These are phyloP conservation scores for Trifolium pratense DNA, from an alignment of 306 rosid species.

Conservation along the genomic window DNA sequence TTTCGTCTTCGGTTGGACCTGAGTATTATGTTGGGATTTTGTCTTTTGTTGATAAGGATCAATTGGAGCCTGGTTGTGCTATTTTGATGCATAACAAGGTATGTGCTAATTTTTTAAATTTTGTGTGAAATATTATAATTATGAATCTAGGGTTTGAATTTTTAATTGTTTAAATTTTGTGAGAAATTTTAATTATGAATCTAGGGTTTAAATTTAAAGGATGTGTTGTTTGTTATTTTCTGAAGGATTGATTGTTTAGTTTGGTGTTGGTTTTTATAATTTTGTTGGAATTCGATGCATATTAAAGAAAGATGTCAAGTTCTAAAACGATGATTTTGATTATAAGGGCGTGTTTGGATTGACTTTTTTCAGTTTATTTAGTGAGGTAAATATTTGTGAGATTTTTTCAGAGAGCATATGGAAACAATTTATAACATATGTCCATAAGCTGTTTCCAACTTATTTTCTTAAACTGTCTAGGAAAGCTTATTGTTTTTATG, in stretches of 20 bases:
- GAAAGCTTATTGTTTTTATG: not conserved
- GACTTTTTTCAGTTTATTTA: not conserved
- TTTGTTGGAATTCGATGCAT: not conserved
- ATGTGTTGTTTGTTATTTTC: not conserved
- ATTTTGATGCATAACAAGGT: constrained; percentile 99
- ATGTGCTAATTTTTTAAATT: not conserved
- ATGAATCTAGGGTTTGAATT: not conserved
- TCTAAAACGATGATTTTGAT: constrained; percentile 1
- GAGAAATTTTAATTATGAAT: not conserved
- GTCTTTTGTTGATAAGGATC: constrained; percentile 97
- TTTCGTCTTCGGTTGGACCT: constrained; percentile 94
- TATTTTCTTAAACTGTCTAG: too few species aligned
- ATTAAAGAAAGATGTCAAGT: not conserved
- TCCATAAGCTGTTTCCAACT: not conserved
- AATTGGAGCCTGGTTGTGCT: constrained; percentile 96
- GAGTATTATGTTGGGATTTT: constrained; percentile 93
- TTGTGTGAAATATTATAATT: not conserved
- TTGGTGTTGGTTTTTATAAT: not conserved
- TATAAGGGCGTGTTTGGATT: not conserved
- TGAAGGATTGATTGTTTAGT: not conserved
- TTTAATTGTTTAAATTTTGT: not conserved
- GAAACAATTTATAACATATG: not conserved
- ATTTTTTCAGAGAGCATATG: not conserved
- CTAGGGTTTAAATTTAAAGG: not conserved
- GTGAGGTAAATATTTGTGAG: not conserved